Evolutionary conservation across 345 rosid species (phyloP).

Genomic region (Luvunga scandens): DNA sequence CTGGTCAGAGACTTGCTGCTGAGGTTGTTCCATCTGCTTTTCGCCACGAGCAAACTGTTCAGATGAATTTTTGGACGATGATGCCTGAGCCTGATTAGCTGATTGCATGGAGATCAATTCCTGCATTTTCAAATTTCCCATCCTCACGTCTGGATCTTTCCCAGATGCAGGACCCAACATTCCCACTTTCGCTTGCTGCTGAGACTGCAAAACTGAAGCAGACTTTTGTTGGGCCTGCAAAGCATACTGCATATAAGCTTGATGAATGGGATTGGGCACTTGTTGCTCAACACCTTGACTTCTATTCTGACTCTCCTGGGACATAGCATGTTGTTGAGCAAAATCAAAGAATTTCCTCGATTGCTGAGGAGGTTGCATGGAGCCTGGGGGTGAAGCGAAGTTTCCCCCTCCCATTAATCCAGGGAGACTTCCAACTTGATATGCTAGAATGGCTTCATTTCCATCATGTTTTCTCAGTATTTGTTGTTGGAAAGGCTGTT

Average conservation of each 20-base stretch:
- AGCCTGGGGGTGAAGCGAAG: constrained; percentile 59
- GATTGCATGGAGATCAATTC: constrained; percentile 73
- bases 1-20: constrained; percentile 47
- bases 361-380: constrained; percentile 82
- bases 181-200: constrained; percentile 82
- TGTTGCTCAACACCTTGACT: constrained; percentile 61
- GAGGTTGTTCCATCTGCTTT: constrained; percentile 63
- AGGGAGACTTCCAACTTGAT: constrained; percentile 71
- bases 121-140: constrained; percentile 77
- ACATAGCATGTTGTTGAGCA: constrained; percentile 64
- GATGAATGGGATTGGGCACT: constrained; percentile 68
- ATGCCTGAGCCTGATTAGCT: constrained; percentile 71
- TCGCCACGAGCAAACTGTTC: constrained; percentile 66
- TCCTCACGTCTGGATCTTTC: constrained; percentile 66
- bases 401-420: constrained; percentile 70
- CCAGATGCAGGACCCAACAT: constrained; percentile 46
- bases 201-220: constrained; percentile 42
- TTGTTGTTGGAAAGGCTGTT: constrained; percentile 66
- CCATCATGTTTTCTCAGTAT: constrained; percentile 67
- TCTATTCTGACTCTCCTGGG: constrained; percentile 72
- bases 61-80: constrained; percentile 67
- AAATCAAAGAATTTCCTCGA: constrained; percentile 74
- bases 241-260: constrained; percentile 84
- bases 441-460: constrained; percentile 69
- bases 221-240: constrained; percentile 72